Percentiles rank a stretch among this genome's conserved stretches.
phyloP scores from a whole-genome alignment of 306 rosid genomes.

The Pyrus bretschneideri region DNA sequence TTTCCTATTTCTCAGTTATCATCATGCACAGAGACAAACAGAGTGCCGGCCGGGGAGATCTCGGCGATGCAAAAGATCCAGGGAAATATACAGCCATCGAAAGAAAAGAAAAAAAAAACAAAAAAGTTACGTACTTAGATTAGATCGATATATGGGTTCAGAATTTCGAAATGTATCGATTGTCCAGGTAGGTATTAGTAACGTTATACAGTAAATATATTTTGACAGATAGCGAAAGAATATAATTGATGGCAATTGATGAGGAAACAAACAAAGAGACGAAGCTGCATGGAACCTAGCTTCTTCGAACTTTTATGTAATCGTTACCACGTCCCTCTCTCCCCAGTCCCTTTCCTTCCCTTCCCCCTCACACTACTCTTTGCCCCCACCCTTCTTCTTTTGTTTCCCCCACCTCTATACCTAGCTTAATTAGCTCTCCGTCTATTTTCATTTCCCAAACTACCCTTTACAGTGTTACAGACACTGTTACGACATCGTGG shows the following conservation, averaged over 20 bases:
- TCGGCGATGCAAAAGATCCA: background rate
- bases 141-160: too few relatives aligned
- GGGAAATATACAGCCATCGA: background rate
- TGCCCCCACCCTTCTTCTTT: background rate
- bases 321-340: background rate
- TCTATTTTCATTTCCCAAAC: background rate
- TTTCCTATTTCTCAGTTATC: background rate
- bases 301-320: slow-evolving; percentile 28
- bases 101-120: too few relatives aligned
- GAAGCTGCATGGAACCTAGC: slow-evolving; percentile 55
- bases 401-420: background rate
- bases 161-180: background rate
- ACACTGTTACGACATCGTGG: background rate
- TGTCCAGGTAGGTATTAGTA: background rate
- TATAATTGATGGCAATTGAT: slow-evolving; percentile 25
- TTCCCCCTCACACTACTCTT: background rate
- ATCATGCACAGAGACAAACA: background rate
- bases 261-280: slow-evolving; percentile 41
- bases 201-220: background rate
- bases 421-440: background rate
- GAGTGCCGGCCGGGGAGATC: background rate
- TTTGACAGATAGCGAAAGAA: background rate
- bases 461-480: slow-evolving; percentile 13
- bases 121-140: too few relatives aligned
- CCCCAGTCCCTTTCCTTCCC: slow-evolving; percentile 9